phyloP scores from a whole-genome alignment of 2,329 filamentous ascomycete genomes.

The Pyricularia sp. region DNA sequence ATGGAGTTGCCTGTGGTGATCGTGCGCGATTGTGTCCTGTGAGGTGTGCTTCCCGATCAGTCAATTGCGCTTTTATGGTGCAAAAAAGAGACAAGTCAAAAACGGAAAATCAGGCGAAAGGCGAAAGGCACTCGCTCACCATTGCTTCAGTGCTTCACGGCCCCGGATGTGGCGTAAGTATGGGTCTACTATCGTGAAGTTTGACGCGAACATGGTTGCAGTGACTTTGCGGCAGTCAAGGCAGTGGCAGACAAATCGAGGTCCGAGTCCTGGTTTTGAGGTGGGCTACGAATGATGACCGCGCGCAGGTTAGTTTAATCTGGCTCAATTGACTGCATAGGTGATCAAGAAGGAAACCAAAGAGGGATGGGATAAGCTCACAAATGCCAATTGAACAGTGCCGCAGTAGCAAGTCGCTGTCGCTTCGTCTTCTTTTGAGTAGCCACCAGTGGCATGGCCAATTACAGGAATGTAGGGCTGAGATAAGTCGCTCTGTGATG shows the following conservation, averaged over 20 bases:
- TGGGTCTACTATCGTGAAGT: slow-evolving; percentile 35
- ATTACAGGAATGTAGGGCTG: background rate
- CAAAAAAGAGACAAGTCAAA: background rate
- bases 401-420: slow-evolving; percentile 48
- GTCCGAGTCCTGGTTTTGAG: slow-evolving; percentile 31
- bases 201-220: slow-evolving; percentile 48
- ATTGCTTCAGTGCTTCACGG: slow-evolving; percentile 29
- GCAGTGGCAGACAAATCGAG: slow-evolving; percentile 48
- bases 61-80: background rate
- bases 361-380: slow-evolving; percentile 17
- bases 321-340: background rate
- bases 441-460: background rate
- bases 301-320: background rate
- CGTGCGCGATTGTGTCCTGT: slow-evolving; percentile 31
- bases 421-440: slow-evolving; percentile 28
- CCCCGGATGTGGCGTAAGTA: slow-evolving; percentile 37
- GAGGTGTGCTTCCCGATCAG: background rate
- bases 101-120: background rate
- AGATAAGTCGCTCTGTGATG: background rate
- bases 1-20: slow-evolving; percentile 34
- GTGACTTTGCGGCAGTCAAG: slow-evolving; percentile 49
- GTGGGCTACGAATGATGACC: background rate
- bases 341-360: no score
- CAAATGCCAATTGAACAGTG: slow-evolving; percentile 38
- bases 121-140: background rate